phyloP scores from a whole-genome alignment of 2,329 filamentous ascomycete genomes.

The Ophiocordyceps polyrhachis-furcata region DNA sequence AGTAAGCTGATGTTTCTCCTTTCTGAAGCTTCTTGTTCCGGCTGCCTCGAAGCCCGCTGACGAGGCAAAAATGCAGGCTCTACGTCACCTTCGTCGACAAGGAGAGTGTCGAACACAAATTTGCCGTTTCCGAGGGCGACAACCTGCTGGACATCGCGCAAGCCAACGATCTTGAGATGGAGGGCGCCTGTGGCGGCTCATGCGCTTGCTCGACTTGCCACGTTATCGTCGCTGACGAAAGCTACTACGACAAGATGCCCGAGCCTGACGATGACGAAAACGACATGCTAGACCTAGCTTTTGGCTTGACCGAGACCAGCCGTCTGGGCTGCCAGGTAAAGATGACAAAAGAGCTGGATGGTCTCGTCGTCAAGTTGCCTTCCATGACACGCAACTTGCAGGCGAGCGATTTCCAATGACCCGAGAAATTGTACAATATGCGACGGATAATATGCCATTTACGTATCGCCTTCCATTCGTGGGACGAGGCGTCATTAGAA shows the following conservation, averaged over 20 bases:
- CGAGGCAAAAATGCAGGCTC: slow-evolving; percentile 35
- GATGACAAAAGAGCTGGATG: slow-evolving; percentile 83
- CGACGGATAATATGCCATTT: neutral
- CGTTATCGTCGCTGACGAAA: slow-evolving; percentile 60
- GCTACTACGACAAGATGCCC: slow-evolving; percentile 58
- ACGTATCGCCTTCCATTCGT: neutral
- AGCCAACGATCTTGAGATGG: slow-evolving; percentile 91
- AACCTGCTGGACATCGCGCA: slow-evolving; percentile 93
- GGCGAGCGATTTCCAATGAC: slow-evolving; percentile 62
- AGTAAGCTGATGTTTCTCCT: slow-evolving; percentile 37
- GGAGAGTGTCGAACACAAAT: slow-evolving; percentile 55
- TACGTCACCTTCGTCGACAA: slow-evolving; percentile 90
- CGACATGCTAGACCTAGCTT: slow-evolving; percentile 81
- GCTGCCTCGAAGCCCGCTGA: slow-evolving; percentile 1
- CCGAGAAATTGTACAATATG: neutral
- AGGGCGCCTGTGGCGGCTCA: slow-evolving; percentile 87
- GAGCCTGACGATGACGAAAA: slow-evolving; percentile 69
- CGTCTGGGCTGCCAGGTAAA: slow-evolving; percentile 75
- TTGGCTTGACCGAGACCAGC: slow-evolving; percentile 72
- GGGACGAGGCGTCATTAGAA: neutral
- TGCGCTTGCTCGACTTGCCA: slow-evolving; percentile 91
- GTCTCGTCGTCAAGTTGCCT: slow-evolving; percentile 67
- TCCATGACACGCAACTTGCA: slow-evolving; percentile 93
- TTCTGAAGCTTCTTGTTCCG: neutral
- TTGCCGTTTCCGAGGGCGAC: slow-evolving; percentile 70